These are phyloP conservation scores for Bondarzewia mesenterica DNA, from an alignment of 1,284 basidiomycete genomes.

Conservation along the genomic window DNA sequence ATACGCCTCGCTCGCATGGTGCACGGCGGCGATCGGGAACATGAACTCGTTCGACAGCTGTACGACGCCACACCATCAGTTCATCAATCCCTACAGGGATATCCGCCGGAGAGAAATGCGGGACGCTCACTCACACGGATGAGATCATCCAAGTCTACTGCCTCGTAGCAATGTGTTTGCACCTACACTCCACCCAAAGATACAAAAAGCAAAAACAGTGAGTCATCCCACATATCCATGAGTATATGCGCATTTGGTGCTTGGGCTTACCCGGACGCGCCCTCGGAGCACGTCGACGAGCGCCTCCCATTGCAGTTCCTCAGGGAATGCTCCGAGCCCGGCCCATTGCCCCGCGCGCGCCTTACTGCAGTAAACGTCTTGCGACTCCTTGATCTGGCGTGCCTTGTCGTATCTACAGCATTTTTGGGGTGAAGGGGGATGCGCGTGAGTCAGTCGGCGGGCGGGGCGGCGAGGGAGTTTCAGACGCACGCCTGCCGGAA, in stretches of 20 bases:
- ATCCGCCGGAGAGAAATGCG: too few species aligned
- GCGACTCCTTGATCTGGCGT: constrained; percentile 51
- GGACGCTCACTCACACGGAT: constrained; percentile 14
- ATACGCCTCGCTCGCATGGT: constrained; percentile 85
- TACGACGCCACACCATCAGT: not conserved
- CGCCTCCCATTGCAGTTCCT: constrained; percentile 70
- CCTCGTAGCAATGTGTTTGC: constrained; percentile 23
- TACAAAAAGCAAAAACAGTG: too few species aligned
- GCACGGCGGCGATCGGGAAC: constrained; percentile 77
- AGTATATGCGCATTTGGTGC: not conserved
- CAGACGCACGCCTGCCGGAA: constrained; percentile 28
- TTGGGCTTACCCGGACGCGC: constrained; percentile 42
- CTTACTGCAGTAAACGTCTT: constrained; percentile 59
- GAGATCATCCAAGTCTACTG: constrained; percentile 26
- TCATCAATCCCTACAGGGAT: not conserved
- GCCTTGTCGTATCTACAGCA: constrained; percentile 51
- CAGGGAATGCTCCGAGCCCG: constrained; percentile 57
- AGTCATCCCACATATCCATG: not conserved
- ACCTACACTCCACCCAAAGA: constrained; percentile 11
- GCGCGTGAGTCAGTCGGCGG: not conserved
- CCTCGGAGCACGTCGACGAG: constrained; percentile 75
- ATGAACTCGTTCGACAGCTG: constrained; percentile 73
- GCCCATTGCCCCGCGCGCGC: constrained; percentile 48
- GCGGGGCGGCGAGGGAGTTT: not conserved
- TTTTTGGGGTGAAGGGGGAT: not conserved